phyloP scores from a whole-genome alignment of 352 stramenopile species.

The Pythium brassicae region DNA sequence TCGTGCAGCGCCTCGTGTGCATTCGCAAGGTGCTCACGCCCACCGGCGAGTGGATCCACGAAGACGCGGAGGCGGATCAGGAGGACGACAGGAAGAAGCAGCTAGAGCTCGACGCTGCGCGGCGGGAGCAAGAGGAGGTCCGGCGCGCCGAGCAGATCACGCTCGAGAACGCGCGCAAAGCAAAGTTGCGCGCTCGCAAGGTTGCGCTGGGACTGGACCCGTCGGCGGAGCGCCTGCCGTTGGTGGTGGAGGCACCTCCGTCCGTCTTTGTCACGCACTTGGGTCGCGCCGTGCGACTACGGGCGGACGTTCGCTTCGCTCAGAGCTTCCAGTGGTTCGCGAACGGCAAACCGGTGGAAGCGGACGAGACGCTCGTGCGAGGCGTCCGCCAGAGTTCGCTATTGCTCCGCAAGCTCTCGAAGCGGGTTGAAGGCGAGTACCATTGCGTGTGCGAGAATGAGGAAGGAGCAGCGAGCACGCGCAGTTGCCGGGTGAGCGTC shows the following conservation, averaged over 20 bases:
- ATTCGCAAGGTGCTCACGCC: constrained; percentile 48
- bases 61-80: constrained; percentile 42
- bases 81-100: constrained; percentile 27
- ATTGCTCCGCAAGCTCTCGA: constrained; percentile 31
- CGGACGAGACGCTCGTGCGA: constrained; percentile 2
- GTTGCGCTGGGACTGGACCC: constrained; percentile 54
- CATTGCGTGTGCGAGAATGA: constrained; percentile 64
- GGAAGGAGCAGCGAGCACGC: constrained; percentile 34
- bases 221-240: constrained; percentile 28
- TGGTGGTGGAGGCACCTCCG: constrained; percentile 27
- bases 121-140: constrained; percentile 24
- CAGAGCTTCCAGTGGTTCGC: constrained; percentile 47
- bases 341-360: constrained; percentile 25
- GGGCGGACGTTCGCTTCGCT: constrained; percentile 35
- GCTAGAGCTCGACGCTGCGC: constrained; percentile 21
- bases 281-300: constrained; percentile 26
- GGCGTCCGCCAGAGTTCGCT: constrained; percentile 33
- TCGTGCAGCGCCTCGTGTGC: constrained; percentile 35
- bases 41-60: constrained; percentile 44
- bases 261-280: constrained; percentile 20
- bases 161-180: constrained; percentile 32
- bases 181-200: constrained; percentile 52
- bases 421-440: constrained; percentile 45
- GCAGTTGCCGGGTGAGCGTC: constrained; percentile 28
- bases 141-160: constrained; percentile 26